Evolutionary conservation across 1,284 basidiomycete genomes (phyloP).

Genomic region (Ceratobasidium sp.): DNA sequence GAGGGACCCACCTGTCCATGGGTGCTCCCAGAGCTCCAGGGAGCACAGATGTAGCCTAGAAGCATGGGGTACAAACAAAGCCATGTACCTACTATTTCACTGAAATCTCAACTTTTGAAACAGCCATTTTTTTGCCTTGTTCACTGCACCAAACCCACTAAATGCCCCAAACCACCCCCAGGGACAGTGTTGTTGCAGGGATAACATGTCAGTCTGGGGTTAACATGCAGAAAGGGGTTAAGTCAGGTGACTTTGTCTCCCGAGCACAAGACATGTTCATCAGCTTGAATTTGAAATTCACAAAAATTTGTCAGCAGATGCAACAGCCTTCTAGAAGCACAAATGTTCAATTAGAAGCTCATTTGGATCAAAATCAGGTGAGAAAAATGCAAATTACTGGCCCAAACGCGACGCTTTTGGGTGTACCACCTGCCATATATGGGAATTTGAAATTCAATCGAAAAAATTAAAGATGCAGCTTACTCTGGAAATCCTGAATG

Average conservation of each 20-base stretch:
- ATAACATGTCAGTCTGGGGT: background rate
- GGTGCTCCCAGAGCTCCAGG: background rate
- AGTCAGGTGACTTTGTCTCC: background rate
- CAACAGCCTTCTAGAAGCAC: too few relatives aligned
- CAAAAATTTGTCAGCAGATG: background rate
- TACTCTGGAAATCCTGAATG: background rate
- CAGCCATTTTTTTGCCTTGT: background rate
- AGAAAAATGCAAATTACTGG: background rate
- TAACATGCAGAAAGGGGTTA: background rate
- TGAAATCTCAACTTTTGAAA: background rate
- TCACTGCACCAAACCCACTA: background rate
- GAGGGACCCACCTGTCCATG: too few relatives aligned
- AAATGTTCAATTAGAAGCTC: too few relatives aligned
- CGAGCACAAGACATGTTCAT: background rate
- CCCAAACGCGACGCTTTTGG: background rate
- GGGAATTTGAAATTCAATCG: background rate
- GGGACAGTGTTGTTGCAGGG: background rate
- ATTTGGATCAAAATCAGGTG: too few relatives aligned
- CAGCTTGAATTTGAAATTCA: background rate
- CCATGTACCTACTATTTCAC: background rate
- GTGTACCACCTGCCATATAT: background rate
- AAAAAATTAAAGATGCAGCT: background rate
- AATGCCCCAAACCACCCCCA: background rate
- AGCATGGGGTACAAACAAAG: background rate
- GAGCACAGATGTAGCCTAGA: background rate